Percentiles rank a stretch among this genome's conserved stretches.
Evolutionary conservation across 2,329 filamentous ascomycete genomes (phyloP).

Genomic region (Colletotrichum euphorbiae): DNA sequence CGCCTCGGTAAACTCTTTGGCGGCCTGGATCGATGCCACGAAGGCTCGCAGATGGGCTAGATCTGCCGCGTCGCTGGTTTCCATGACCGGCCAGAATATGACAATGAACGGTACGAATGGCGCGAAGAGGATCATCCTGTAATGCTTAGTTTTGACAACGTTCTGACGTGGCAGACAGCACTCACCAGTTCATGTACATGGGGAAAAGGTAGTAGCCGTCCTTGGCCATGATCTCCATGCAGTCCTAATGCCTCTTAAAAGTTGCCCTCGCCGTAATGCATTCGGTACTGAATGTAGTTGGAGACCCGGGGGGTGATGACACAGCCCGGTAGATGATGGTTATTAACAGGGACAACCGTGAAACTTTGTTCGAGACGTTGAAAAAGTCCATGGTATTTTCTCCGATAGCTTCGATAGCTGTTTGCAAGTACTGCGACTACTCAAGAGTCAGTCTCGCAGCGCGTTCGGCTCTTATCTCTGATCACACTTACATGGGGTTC

Average conservation of each 20-base stretch:
- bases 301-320: constrained; percentile 45
- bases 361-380: constrained; percentile 55
- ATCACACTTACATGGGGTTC: constrained; percentile 38
- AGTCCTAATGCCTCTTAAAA: constrained; percentile 54
- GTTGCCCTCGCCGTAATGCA: constrained; percentile 57
- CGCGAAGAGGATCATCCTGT: constrained; percentile 60
- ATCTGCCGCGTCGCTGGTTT: constrained; percentile 57
- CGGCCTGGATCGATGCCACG: constrained; percentile 61
- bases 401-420: constrained; percentile 39
- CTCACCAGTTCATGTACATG: constrained; percentile 57
- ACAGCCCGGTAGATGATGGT: constrained; percentile 58
- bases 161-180: not conserved
- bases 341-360: constrained; percentile 55
- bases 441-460: constrained; percentile 39
- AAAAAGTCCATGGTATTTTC: constrained; percentile 51
- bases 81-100: constrained; percentile 62
- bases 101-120: constrained; percentile 67
- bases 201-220: constrained; percentile 52
- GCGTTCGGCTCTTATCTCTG: not conserved
- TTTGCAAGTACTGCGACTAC: constrained; percentile 23
- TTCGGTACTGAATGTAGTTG: constrained; percentile 53
- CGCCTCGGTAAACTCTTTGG: constrained; percentile 58
- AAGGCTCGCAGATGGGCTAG: constrained; percentile 62
- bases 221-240: constrained; percentile 52
- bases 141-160: not conserved